Base-by-base conservation (phyloP, 306 rosid genomes). In the Crotalaria pallida region DNA sequence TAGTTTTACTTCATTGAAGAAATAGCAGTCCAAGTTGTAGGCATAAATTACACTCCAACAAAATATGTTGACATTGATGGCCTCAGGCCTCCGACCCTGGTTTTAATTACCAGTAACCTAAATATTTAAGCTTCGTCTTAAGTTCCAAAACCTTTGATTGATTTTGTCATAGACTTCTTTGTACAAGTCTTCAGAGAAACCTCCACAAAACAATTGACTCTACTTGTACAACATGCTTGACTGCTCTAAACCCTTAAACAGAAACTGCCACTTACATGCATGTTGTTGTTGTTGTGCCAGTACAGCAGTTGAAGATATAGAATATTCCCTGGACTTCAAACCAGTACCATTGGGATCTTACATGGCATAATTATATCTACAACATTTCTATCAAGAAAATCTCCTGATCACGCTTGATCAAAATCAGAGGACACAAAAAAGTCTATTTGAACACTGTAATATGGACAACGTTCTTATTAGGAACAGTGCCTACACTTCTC, bases 401-500 rank as follows among this genome's bases (percentile, higher is more conserved):
- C 12, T 40, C 68, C 65, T 58, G n/a, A n/a, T n/a, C n/a, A n/a
- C n/a, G 10, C 31, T 21, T 24, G 24, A 65, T 51, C 44, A 17
- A 43, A 44, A 22, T 59, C 6, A 60, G 13, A 72, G 51, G 53
- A 53, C 56, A 50, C 19, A 50, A 6, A 47, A 68, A 48, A 7
- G 27, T 69, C 51, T 27, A 56, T 65, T 62, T 15, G 65, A 64
- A 72, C 47, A 50, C 76, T 47, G 70, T 36, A 36, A n/a, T 65
- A 50, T 27, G 8, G 47, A 41, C 62, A 16, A 53, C 69, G 19
- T 17, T 51, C 67, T 76, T 55, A 58, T 67, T 27, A 11, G 24
- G 26, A 60, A 29, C 18, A 69, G 58, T 62, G 26, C 50, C 69
- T 71, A 73, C 63, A 45, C 57, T 65, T 72, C 48, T 87, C 90